Base-by-base conservation (phyloP, 108 stramenopile species). In the Nitzschia palea region DNA sequence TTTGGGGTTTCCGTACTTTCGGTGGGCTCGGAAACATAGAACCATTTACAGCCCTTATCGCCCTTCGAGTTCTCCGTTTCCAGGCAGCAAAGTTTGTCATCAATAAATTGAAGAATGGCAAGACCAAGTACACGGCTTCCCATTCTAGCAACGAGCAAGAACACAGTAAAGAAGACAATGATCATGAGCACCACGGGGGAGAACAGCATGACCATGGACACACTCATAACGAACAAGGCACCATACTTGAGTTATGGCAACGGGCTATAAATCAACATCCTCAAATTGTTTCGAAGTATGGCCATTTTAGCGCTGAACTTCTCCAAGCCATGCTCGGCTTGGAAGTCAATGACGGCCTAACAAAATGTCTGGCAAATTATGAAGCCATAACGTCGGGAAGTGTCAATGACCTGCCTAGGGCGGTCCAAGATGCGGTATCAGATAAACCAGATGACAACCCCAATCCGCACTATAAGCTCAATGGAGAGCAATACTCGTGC, bases 261-360 rank as follows among this genome's bases (percentile, higher is more conserved):
- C 57, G 64, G 28, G 89, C 91, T 4, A 79, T 95, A 30, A 76
- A 65, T 1, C 43, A 72, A 58, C 78, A 93, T 45, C 83, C 88
- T 34, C 84, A 95, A 10, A 74, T 91, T 28, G 94, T 90, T 0
- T 56, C 74, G 48, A 78, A 78, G 43, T 74, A 85, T 64, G 94
- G 94, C 3, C 73, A 86, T 50, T 93, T 95, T 52, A 86, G 85
- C 59, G 76, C 81, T 0, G 80, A 91, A 62, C 71, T 91, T 14
- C 67, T 95, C 18, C 80, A 86, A 57, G 87, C 86, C 15, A 95
- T 95, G 94, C 84, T 95, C 42, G 94, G 91, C n/a, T 75, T 95
- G 42, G 56, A 80, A 15, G 29, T 78, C 14, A 36, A 65, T 15
- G 58, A 71, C 23, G 47, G n/a, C n/a, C n/a, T n/a, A n/a, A n/a